Conservation (phyloP, 768 basidiomycete species). For the Russula griseocarnosa region DNA sequence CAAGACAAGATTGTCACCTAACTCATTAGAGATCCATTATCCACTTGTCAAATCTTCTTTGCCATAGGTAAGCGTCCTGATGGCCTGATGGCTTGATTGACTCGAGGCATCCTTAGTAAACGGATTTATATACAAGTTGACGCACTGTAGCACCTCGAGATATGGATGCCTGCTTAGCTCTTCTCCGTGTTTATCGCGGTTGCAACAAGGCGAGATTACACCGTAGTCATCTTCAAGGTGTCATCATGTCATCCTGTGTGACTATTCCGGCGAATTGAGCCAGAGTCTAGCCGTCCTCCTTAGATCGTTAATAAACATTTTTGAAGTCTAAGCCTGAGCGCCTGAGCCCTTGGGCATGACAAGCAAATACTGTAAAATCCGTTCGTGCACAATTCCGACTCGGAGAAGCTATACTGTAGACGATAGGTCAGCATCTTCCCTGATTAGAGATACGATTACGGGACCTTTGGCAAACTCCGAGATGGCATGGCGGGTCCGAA, state of each 20-base stretch:
- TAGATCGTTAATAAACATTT: neutral
- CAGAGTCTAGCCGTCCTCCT: neutral
- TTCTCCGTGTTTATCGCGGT: neutral
- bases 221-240: neutral
- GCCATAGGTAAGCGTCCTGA: neutral
- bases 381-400: neutral
- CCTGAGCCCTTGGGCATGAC: neutral
- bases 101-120: neutral
- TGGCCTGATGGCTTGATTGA: neutral
- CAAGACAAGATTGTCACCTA: neutral
- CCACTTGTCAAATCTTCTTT: neutral
- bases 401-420: neutral
- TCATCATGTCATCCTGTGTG: neutral
- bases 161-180: neutral
- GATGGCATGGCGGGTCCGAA: neutral
- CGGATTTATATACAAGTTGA: neutral
- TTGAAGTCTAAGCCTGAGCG: neutral
- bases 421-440: neutral
- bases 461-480: neutral
- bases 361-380: no score
- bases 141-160: neutral
- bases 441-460: neutral
- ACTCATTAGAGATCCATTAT: neutral
- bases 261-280: neutral
- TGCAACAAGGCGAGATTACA: neutral